Base-by-base conservation (phyloP, 306 rosid genomes). In the Cicer bijugum region DNA sequence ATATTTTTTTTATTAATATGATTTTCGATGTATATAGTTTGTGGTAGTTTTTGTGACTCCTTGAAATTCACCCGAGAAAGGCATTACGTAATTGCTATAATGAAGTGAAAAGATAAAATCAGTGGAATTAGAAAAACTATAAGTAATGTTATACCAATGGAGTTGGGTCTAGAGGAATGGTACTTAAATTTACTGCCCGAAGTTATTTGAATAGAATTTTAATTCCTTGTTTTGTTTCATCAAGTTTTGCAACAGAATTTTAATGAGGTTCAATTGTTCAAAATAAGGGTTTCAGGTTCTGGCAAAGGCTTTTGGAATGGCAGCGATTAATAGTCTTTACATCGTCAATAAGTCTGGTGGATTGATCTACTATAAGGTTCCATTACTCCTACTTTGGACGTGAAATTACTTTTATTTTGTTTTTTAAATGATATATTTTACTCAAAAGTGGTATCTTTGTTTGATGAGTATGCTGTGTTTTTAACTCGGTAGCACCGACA, bases 331-430 rank as follows among this genome's bases (percentile, higher is more conserved):
- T 87, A 88, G 94, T 64, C 96, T 94, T 75, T 94, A 94, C 83
- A 86, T 94, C 80, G 91, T 94, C 85, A 63, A 91, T 71, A 93
- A 93, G 83, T 89, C 96, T 45, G 98, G 98, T 19, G 97, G 98
- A 50, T 82, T 94, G 85, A 89, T 94, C 84, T 94, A 86, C 84
- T 86, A 89, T 85, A 91, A 94, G 95, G 97, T 91, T 76, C 12
- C 14, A 20, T 69, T 78, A 20, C 39, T 75, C 48, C 50, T 14
- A 12, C 46, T 70, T 2, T 12, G 6, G 3, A 37, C 37, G n/a
- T 48, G 19, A 11, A 3, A 1, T 60, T 35, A 0, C 7, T 37
- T 45, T 64, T 5, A 45, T 23, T 19, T 79, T 23, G 28, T 9
- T 15, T 60, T 14, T 62, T 10, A 17, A 35, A 66, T 23, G 17